Evolutionary conservation across 2,329 filamentous ascomycete species (phyloP).

Genomic region (Fusarium mangiferae): DNA sequence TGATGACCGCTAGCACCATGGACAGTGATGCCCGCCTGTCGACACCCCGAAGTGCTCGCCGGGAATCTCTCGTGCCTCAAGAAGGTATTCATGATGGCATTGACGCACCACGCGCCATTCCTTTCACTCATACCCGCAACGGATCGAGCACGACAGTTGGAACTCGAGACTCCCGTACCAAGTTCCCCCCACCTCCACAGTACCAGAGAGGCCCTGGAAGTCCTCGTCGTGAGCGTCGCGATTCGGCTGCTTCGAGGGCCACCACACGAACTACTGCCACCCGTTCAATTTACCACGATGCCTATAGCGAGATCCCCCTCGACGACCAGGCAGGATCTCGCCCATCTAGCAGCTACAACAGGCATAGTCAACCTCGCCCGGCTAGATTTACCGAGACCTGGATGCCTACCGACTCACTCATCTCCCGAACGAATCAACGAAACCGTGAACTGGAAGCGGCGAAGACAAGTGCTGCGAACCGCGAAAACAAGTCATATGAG

Average conservation of each 20-base stretch:
- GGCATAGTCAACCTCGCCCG: conserved; percentile 49
- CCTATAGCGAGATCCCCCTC: conserved; percentile 62
- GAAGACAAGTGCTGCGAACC: conserved; percentile 47
- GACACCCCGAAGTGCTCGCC: conserved; percentile 54
- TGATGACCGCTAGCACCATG: conserved; percentile 57
- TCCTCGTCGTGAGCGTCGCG: conserved; percentile 57
- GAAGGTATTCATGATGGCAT: conserved; percentile 59
- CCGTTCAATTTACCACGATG: conserved; percentile 52
- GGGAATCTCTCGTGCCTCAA: conserved; percentile 56
- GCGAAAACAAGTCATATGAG: conserved; percentile 56
- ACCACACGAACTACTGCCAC: conserved; percentile 60
- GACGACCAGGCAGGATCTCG: conserved; percentile 50
- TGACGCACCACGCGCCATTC: conserved; percentile 66
- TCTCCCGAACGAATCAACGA: conserved; percentile 65
- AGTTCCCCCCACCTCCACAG: conserved; percentile 64
- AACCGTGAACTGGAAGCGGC: conserved; percentile 55
- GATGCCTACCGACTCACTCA: conserved; percentile 64
- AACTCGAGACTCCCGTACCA: conserved; percentile 63
- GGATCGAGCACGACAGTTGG: conserved; percentile 68
- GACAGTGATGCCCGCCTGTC: conserved; percentile 70
- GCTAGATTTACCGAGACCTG: conserved; percentile 65
- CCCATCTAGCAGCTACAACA: conserved; percentile 36
- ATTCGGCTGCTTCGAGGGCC: conserved; percentile 56
- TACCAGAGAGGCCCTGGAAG: conserved; percentile 61
- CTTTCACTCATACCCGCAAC: conserved; percentile 82